These are phyloP conservation scores for Lepidium sativum DNA, from an alignment of 345 rosid genomes.

Conservation along the genomic window DNA sequence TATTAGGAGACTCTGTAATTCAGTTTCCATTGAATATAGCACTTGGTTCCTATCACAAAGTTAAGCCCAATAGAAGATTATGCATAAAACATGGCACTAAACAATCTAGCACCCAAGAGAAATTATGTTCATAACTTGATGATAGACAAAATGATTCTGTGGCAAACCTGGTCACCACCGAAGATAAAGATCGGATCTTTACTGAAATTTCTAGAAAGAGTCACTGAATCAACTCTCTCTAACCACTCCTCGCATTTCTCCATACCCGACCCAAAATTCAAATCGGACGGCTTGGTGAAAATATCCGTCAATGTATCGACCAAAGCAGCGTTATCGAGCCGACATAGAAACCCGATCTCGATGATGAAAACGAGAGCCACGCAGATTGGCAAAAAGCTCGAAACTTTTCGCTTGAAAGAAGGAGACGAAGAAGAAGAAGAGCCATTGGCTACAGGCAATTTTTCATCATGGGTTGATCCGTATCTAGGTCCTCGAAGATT, in stretches of 20 bases:
- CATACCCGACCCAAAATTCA: slow-evolving; percentile 2
- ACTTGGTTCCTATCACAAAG: background rate
- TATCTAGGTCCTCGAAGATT: slow-evolving; percentile 47
- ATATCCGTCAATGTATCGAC: slow-evolving; percentile 54
- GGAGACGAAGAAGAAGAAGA: slow-evolving; percentile 23
- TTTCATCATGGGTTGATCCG: slow-evolving; percentile 33
- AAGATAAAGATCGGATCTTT: slow-evolving; percentile 56
- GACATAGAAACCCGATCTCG: slow-evolving; percentile 72
- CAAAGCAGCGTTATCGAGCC: slow-evolving; percentile 51
- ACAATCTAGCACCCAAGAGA: background rate
- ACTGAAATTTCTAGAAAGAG: slow-evolving; percentile 56
- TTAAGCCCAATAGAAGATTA: background rate
- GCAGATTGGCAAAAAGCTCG: slow-evolving; percentile 52
- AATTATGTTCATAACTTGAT: background rate
- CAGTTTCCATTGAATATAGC: no score
- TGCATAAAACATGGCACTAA: background rate
- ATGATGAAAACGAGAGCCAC: slow-evolving; percentile 51
- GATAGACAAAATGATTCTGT: background rate
- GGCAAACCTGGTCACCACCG: slow-evolving; percentile 43
- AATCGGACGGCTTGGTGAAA: slow-evolving; percentile 21
- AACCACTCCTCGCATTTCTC: slow-evolving; percentile 71
- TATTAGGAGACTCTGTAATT: no score
- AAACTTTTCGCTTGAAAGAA: slow-evolving; percentile 45
- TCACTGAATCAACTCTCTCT: slow-evolving; percentile 57
- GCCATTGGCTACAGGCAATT: slow-evolving; percentile 26